phyloP scores from a whole-genome alignment of 805 yeast species.

The Myxozyma geophila region DNA sequence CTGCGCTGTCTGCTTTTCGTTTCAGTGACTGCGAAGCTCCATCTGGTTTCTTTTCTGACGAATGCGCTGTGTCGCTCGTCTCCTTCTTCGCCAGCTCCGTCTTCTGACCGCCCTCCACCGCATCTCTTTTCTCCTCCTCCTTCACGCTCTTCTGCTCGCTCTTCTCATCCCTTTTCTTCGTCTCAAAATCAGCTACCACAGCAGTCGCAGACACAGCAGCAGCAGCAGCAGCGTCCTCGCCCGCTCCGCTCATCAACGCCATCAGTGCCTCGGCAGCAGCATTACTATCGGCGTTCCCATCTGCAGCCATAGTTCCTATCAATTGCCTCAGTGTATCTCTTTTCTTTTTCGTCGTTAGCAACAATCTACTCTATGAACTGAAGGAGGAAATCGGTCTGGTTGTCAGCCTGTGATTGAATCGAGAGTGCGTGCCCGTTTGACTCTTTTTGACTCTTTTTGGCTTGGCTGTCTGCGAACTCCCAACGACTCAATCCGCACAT shows the following conservation, averaged over 20 bases:
- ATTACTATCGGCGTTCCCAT: conserved; percentile 11
- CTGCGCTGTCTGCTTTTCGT: background rate
- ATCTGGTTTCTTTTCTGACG: background rate
- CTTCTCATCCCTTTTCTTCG: background rate
- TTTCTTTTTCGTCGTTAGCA: background rate
- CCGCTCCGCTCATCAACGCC: conserved; percentile 11
- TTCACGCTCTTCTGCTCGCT: background rate
- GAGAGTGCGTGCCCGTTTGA: too few relatives aligned
- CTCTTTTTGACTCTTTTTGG: too few relatives aligned
- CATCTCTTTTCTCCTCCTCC: background rate
- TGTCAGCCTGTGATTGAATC: too few relatives aligned
- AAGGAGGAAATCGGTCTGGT: too few relatives aligned
- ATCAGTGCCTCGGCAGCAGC: conserved; percentile 22
- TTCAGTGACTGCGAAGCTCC: background rate
- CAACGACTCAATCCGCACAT: too few relatives aligned
- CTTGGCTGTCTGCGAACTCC: too few relatives aligned
- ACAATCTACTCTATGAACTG: background rate
- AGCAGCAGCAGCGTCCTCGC: background rate
- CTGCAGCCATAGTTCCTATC: conserved; percentile 1
- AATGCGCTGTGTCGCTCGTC: background rate
- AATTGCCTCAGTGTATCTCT: background rate
- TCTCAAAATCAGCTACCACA: background rate
- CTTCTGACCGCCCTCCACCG: background rate
- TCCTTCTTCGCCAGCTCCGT: background rate
- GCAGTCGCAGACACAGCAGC: background rate